Percentiles rank a stretch among this genome's conserved stretches.
Conservation (phyloP, 108 stramenopile genomes). For the Asterionellopsis glacialis region DNA sequence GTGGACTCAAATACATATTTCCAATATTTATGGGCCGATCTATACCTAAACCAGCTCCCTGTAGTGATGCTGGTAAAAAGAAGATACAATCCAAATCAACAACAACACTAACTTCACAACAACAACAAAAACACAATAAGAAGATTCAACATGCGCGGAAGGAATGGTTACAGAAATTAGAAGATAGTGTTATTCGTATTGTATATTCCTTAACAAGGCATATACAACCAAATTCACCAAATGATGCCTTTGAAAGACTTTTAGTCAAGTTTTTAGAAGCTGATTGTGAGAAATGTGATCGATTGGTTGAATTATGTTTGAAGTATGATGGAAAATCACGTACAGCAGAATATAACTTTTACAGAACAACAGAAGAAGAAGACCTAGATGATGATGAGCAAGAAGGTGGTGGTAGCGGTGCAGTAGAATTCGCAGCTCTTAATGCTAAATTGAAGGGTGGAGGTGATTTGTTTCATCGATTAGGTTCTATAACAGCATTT, state of each 20-base stretch:
- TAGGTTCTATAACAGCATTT: constrained; percentile 62
- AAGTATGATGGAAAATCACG: constrained; percentile 66
- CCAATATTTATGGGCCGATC: constrained; percentile 57
- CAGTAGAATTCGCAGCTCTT: constrained; percentile 50
- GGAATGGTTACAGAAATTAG: constrained; percentile 52
- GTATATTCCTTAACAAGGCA: constrained; percentile 62
- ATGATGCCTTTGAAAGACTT: constrained; percentile 61
- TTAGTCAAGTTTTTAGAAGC: constrained; percentile 71
- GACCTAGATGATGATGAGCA: constrained; percentile 30
- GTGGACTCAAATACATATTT: constrained; percentile 65
- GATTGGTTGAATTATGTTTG: constrained; percentile 66
- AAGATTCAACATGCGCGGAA: constrained; percentile 47
- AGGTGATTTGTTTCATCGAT: constrained; percentile 73
- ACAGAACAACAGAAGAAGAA: constrained; percentile 53
- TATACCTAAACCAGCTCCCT: constrained; percentile 51
- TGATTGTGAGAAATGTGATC: constrained; percentile 69
- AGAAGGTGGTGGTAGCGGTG: no score
- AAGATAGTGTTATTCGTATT: constrained; percentile 50
- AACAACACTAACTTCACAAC: not conserved
- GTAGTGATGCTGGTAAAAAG: constrained; percentile 29
- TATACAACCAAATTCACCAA: constrained; percentile 46
- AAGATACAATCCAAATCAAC: constrained; percentile 1
- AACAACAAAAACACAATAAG: not conserved
- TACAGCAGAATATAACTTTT: constrained; percentile 70
- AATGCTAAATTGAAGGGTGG: constrained; percentile 73